These are phyloP conservation scores for Fusarium tricinctum DNA, from an alignment of 2,329 filamentous ascomycete species.

Conservation along the genomic window DNA sequence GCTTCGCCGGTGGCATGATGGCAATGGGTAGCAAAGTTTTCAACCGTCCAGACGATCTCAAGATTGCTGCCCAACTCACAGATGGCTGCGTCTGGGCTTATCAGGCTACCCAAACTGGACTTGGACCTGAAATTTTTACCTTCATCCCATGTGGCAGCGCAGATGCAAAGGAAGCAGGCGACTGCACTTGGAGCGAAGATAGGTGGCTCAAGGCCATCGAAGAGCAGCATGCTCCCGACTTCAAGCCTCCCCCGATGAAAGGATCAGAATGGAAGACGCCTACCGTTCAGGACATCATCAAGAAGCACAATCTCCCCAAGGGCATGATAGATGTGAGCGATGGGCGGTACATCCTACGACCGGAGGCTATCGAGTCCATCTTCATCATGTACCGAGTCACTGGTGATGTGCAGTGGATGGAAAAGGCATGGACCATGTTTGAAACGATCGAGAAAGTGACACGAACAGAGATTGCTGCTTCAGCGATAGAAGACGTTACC, in stretches of 20 bases:
- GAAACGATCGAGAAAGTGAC: constrained; percentile 72
- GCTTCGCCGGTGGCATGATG: constrained; percentile 77
- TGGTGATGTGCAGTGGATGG: constrained; percentile 73
- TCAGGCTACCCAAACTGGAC: constrained; percentile 67
- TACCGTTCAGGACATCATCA: constrained; percentile 44
- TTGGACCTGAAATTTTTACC: constrained; percentile 71
- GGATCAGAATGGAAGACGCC: constrained; percentile 45
- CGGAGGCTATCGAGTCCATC: constrained; percentile 84
- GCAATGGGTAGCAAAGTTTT: constrained; percentile 73
- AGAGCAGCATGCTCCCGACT: constrained; percentile 46
- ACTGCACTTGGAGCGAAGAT: constrained; percentile 54
- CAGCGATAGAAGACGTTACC: constrained; percentile 74
- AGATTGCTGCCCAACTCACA: constrained; percentile 70
- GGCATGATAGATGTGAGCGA: constrained; percentile 71
- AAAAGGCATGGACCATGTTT: constrained; percentile 83
- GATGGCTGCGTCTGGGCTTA: constrained; percentile 76
- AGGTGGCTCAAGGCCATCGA: constrained; percentile 50
- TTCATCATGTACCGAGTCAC: constrained; percentile 84
- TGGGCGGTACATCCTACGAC: constrained; percentile 74
- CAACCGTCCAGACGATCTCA: constrained; percentile 66
- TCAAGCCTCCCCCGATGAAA: constrained; percentile 42
- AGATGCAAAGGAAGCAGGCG: constrained; percentile 46
- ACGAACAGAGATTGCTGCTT: constrained; percentile 72
- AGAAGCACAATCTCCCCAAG: constrained; percentile 58
- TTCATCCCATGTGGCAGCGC: constrained; percentile 59